Evolutionary conservation across 2,329 filamentous ascomycete genomes (phyloP).

Genomic region (Neurospora sp.): DNA sequence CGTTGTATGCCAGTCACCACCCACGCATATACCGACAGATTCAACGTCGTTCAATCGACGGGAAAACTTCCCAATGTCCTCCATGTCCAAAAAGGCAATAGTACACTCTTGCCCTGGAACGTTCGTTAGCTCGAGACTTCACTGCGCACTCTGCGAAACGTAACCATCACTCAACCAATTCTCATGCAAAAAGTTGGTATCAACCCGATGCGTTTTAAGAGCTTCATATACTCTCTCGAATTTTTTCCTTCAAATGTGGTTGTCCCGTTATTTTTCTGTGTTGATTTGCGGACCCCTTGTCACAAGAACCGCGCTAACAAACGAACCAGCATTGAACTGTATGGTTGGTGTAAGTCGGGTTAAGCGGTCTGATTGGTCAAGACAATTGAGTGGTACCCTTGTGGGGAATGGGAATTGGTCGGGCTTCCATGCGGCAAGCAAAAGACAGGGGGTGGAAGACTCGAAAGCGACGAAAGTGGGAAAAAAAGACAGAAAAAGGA

Average conservation of each 20-base stretch:
- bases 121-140: too few species aligned
- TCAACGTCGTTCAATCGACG: background rate
- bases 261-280: too few species aligned
- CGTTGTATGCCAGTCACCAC: background rate
- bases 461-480: background rate
- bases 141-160: too few species aligned
- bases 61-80: background rate
- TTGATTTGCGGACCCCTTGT: too few species aligned
- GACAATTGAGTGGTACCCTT: background rate
- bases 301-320: too few species aligned
- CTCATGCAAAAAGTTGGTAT: too few species aligned
- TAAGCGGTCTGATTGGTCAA: background rate
- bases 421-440: background rate
- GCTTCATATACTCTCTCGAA: too few species aligned
- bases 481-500: background rate
- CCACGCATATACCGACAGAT: background rate
- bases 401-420: background rate
- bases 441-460: background rate
- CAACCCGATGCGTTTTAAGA: too few species aligned
- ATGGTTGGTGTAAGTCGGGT: background rate
- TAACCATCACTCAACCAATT: too few species aligned
- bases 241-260: too few species aligned
- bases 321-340: too few species aligned
- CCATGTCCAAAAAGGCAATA: background rate
- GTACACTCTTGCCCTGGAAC: too few species aligned